A percentile compares a stretch with the other conserved stretches of the same genome.
These are phyloP conservation scores for Cryptococcus sp. DNA, from an alignment of 1,284 basidiomycete species.

Conservation along the genomic window DNA sequence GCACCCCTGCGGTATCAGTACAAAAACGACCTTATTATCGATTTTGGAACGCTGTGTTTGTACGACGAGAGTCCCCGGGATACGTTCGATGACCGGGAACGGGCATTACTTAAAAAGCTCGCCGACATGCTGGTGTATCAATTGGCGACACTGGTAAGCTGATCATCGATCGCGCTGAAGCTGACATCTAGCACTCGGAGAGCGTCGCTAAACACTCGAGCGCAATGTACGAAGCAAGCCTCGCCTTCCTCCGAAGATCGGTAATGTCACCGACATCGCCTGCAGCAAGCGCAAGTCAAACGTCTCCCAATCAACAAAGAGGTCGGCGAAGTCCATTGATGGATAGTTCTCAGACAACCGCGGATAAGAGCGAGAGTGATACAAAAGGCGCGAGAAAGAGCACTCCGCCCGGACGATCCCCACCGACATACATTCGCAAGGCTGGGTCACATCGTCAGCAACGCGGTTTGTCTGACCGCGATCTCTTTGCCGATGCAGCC, in stretches of 20 bases:
- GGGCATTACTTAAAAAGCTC: constrained; percentile 37
- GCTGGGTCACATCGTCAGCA: no score
- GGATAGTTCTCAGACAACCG: no score
- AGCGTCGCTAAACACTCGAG: constrained; percentile 35
- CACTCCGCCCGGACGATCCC: no score
- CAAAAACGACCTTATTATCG: constrained; percentile 23
- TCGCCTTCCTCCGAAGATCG: constrained; percentile 41
- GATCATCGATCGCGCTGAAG: constrained; percentile 1
- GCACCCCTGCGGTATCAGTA: constrained; percentile 38
- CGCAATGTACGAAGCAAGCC: constrained; percentile 41
- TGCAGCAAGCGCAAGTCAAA: constrained; percentile 1
- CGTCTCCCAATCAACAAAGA: neutral
- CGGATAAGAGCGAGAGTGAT: no score
- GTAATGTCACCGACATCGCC: constrained; percentile 27
- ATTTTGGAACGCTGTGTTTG: constrained; percentile 40
- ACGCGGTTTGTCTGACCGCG: constrained; percentile 15
- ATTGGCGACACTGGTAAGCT: constrained; percentile 40
- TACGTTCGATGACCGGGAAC: constrained; percentile 33
- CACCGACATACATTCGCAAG: no score
- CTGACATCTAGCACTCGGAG: constrained; percentile 32
- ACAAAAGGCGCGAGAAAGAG: no score
- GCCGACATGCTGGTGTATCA: constrained; percentile 51
- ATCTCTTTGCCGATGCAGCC: constrained; percentile 34
- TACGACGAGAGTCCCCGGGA: constrained; percentile 26
- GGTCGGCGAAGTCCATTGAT: neutral